Evolutionary conservation across 345 rosid species (phyloP).

Genomic region (Cardiospermum halicacabum): DNA sequence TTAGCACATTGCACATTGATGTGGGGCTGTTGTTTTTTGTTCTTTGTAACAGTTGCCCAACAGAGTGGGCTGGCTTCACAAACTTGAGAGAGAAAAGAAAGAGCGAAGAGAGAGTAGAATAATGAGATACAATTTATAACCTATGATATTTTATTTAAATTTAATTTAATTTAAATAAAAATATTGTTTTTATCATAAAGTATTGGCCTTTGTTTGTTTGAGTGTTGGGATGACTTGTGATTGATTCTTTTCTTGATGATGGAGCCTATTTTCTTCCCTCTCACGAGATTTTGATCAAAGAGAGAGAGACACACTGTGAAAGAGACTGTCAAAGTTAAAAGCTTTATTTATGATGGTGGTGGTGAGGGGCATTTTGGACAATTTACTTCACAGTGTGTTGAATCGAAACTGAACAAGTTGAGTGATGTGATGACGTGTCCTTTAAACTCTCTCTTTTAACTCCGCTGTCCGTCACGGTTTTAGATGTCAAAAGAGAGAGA

Average conservation of each 20-base stretch:
- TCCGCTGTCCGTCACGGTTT: not conserved
- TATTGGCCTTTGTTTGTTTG: conserved; percentile 7
- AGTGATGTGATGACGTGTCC: not conserved
- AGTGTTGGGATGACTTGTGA: not conserved
- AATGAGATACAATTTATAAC: not conserved
- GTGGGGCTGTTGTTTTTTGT: conserved; percentile 12
- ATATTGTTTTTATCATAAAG: not conserved
- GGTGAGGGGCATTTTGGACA: conserved; percentile 8
- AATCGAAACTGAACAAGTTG: no score
- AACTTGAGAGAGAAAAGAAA: conserved; percentile 3
- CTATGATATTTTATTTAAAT: conserved; percentile 7
- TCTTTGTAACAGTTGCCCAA: conserved; percentile 7
- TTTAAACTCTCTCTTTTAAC: not conserved
- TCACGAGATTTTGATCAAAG: conserved; percentile 13
- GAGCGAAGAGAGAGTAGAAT: conserved; percentile 4
- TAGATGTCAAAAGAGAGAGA: not conserved
- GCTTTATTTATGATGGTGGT: not conserved
- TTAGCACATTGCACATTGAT: not conserved
- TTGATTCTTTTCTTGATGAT: conserved; percentile 40
- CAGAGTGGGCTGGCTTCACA: conserved; percentile 8
- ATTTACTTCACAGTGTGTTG: not conserved
- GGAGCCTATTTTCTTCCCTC: conserved; percentile 21
- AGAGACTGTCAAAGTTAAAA: not conserved
- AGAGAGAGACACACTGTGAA: not conserved
- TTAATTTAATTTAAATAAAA: conserved; percentile 1